Evolutionary conservation across 768 basidiomycete species (phyloP).

Genomic region (Serpula lacrymans): DNA sequence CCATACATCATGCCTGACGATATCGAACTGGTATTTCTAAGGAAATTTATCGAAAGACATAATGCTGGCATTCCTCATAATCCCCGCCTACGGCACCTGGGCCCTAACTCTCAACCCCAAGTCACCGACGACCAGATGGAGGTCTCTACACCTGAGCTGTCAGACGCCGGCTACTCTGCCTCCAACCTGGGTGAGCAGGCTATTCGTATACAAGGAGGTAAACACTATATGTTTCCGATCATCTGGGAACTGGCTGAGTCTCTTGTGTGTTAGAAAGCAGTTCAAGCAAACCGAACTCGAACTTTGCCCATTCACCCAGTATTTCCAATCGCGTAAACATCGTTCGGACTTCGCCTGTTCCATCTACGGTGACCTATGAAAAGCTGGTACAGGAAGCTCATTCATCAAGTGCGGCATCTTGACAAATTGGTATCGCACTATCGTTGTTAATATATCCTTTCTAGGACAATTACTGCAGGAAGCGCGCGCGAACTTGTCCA

Average conservation of each 20-base stretch:
- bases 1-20: slow-evolving; percentile 81
- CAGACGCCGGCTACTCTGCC: slow-evolving; percentile 29
- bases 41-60: slow-evolving; percentile 81
- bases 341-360: slow-evolving; percentile 48
- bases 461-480: slow-evolving; percentile 62
- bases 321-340: slow-evolving; percentile 28
- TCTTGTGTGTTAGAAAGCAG: slow-evolving; percentile 17
- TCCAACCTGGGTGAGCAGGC: slow-evolving; percentile 30
- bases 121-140: slow-evolving; percentile 34
- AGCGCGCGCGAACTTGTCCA: slow-evolving; percentile 54
- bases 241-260: slow-evolving; percentile 2
- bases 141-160: slow-evolving; percentile 30
- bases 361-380: slow-evolving; percentile 47
- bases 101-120: slow-evolving; percentile 26
- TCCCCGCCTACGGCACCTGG: slow-evolving; percentile 65
- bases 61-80: slow-evolving; percentile 74
- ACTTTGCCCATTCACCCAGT: slow-evolving; percentile 27
- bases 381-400: slow-evolving; percentile 56
- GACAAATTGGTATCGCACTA: slow-evolving; percentile 6
- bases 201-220: slow-evolving; percentile 32
- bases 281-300: slow-evolving; percentile 22
- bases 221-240: slow-evolving; percentile 4
- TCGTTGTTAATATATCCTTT: slow-evolving; percentile 8
- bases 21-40: slow-evolving; percentile 71
- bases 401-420: slow-evolving; percentile 49